A percentile compares a stretch with the other conserved stretches of the same genome.
Conservation (phyloP, 257 asterid species). For the Marsdenia floribunda region DNA sequence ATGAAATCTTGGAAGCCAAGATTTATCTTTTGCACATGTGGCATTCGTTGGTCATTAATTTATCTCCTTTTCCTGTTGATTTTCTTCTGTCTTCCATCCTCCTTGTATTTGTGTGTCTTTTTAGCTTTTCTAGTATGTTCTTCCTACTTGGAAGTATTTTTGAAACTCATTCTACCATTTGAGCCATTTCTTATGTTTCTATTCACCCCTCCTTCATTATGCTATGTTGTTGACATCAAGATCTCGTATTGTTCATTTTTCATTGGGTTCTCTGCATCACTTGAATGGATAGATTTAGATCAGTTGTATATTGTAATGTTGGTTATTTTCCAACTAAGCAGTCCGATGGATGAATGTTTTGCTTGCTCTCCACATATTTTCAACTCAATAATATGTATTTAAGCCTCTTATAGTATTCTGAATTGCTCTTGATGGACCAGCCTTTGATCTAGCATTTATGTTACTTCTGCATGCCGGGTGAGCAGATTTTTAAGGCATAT, state of each 20-base stretch:
- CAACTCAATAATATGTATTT: neutral
- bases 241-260: neutral
- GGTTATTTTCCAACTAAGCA: neutral
- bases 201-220: neutral
- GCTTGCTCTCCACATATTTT: neutral
- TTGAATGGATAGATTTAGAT: neutral
- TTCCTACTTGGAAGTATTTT: neutral
- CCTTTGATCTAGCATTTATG: neutral
- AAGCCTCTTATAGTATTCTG: neutral
- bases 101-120: neutral
- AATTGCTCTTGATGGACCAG: neutral
- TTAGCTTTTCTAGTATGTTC: neutral
- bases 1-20: neutral
- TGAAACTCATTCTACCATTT: neutral
- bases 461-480: neutral
- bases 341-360: neutral
- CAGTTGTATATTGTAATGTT: neutral
- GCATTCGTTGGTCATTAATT: neutral
- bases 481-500: neutral
- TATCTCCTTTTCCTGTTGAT: neutral
- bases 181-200: neutral
- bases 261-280: neutral
- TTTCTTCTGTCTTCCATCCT: neutral
- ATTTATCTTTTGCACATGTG: neutral
- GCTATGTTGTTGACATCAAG: neutral